Evolutionary conservation across 345 rosid genomes (phyloP).

Genomic region (Moringa oleifera): DNA sequence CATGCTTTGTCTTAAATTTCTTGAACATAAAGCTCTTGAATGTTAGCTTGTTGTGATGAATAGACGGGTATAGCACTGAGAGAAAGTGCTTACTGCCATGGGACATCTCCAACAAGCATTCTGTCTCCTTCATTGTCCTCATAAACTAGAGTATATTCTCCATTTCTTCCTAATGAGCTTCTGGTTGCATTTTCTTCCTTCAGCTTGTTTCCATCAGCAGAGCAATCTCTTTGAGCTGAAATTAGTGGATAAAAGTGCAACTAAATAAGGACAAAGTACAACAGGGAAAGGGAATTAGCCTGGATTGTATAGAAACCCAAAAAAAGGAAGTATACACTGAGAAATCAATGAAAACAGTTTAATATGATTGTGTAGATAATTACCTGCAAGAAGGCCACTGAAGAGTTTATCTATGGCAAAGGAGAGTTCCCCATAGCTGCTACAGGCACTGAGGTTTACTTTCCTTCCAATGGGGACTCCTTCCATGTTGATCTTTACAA

Average conservation of each 20-base stretch:
- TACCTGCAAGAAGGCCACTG: constrained; percentile 93
- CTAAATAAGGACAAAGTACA: not conserved
- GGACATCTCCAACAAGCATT: constrained; percentile 99
- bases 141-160: constrained; percentile 92
- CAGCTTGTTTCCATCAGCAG: constrained; percentile 44
- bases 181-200: constrained; percentile 61
- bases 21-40: too few relatives aligned
- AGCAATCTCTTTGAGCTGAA: constrained; percentile 79
- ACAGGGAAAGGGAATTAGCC: not conserved
- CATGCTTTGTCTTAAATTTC: too few relatives aligned
- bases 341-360: too few relatives aligned
- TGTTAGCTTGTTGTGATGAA: too few relatives aligned
- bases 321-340: too few relatives aligned
- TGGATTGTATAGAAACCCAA: not conserved
- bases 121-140: constrained; percentile 99
- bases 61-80: too few relatives aligned
- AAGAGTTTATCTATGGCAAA: constrained; percentile 90
- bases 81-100: constrained; percentile 91
- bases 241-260: too few relatives aligned
- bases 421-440: constrained; percentile 76
- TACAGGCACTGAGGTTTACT: constrained; percentile 77
- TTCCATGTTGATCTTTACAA: constrained; percentile 96
- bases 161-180: constrained; percentile 68
- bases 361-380: not conserved
- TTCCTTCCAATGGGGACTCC: constrained; percentile 98